Evolutionary conservation across 1,139 yeast genomes (phyloP).

Genomic region (Geotrichum klebahnii): DNA sequence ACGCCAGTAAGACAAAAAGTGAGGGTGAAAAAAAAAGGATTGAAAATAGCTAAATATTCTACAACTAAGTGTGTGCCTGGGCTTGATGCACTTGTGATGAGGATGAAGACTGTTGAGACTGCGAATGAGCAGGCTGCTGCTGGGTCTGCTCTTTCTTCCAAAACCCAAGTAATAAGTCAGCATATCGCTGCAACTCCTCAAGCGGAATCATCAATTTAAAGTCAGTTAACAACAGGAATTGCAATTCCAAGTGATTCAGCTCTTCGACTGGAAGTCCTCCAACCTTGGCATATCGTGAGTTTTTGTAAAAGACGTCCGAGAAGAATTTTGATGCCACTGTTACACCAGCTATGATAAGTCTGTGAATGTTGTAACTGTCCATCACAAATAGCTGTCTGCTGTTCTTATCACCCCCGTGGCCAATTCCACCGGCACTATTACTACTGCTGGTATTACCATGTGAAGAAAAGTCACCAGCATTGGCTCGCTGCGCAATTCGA

Average conservation of each 20-base stretch:
- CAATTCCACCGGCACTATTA: not conserved
- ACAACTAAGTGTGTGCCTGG: no score
- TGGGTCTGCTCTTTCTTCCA: constrained; percentile 62
- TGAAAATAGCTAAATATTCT: not conserved
- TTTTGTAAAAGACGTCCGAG: constrained; percentile 92
- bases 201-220: constrained; percentile 82
- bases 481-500: constrained; percentile 85
- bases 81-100: not conserved
- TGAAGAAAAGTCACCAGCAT: constrained; percentile 44
- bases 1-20: no score
- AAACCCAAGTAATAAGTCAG: constrained; percentile 76
- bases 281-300: constrained; percentile 92
- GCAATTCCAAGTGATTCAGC: constrained; percentile 84
- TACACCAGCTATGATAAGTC: constrained; percentile 91
- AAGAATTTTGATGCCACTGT: constrained; percentile 94
- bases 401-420: constrained; percentile 23
- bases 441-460: not conserved
- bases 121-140: not conserved
- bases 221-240: constrained; percentile 77
- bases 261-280: constrained; percentile 96
- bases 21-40: no score
- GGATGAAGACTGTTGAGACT: not conserved
- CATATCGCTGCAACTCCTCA: constrained; percentile 88
- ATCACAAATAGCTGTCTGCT: constrained; percentile 69
- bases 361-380: constrained; percentile 93